Percentiles rank a stretch among this genome's conserved stretches.
Conservation (phyloP, 495 filamentous ascomycete genomes). For the Xylaria flabelliformis region DNA sequence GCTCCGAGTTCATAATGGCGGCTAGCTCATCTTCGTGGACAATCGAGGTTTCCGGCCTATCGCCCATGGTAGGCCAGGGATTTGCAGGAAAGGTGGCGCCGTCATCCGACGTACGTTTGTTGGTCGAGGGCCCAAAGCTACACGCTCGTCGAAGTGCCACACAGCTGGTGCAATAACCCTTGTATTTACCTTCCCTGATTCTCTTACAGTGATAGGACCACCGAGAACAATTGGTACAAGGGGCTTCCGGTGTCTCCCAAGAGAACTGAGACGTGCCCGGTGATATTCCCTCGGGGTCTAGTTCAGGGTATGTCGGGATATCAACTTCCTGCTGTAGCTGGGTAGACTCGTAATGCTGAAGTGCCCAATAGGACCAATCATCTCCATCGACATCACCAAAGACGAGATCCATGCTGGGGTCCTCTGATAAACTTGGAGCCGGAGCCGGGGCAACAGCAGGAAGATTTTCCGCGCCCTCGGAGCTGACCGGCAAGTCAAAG, state of each 20-base stretch:
- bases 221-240: constrained; percentile 74
- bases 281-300: constrained; percentile 22
- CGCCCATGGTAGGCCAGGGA: constrained; percentile 54
- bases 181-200: constrained; percentile 69
- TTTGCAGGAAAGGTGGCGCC: constrained; percentile 49
- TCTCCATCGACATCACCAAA: constrained; percentile 54
- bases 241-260: constrained; percentile 49
- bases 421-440: constrained; percentile 31
- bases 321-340: constrained; percentile 35
- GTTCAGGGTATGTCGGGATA: constrained; percentile 24
- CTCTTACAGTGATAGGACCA: constrained; percentile 78
- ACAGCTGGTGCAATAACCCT: constrained; percentile 77
- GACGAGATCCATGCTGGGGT: constrained; percentile 49
- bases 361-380: constrained; percentile 58
- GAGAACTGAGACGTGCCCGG: constrained; percentile 42
- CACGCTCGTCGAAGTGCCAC: constrained; percentile 76
- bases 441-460: constrained; percentile 21
- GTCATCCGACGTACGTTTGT: constrained; percentile 35
- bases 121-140: constrained; percentile 61
- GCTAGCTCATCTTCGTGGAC: constrained; percentile 56
- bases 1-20: constrained; percentile 48
- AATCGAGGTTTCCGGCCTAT: constrained; percentile 50
- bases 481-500: constrained; percentile 28
- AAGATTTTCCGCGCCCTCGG: constrained; percentile 33
- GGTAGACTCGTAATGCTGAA: constrained; percentile 51